Base-by-base conservation (phyloP, 495 filamentous ascomycete species). In the Penicillium fimorum region DNA sequence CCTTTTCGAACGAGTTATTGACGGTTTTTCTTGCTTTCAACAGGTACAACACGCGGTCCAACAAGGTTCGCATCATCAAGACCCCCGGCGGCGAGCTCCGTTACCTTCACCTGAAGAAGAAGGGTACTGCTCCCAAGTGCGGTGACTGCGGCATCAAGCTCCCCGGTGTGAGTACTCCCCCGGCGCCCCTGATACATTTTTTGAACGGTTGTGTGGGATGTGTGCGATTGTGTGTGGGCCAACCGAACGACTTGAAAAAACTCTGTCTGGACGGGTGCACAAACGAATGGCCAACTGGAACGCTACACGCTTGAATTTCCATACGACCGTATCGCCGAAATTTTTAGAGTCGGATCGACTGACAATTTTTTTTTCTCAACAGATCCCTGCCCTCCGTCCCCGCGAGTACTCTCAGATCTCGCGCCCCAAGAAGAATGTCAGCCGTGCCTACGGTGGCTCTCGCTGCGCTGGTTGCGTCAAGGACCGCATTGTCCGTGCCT, bases 51-150 rank as follows among this genome's bases (percentile, higher is more conserved):
- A 96, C 93, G 78, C 81, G 84, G 74, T 94, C 90, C 71, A 97
- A 98, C 88, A 91, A 90, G 80, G 91, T 93, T 74, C 89, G 94
- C 74, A 83, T 97, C 75, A 75, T 96, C 80, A 94, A 91, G 83
- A 98, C 94, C 57, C 94, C 94, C 55, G 94, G 94, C 74, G 94
- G 94, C 72, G 82, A 91, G 74, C 87, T 96, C 61, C 88, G 92
- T 70, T 87, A 96, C 70, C 90, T 97, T 64, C 92, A 97, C 86
- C 91, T 96, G 82, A 97, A 97, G 88, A 97, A 97, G 88, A 87
- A 86, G 78, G 92, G 91, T 63, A 92, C 89, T 67, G 86, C 90
- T 64, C 93, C 94, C 67, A 97, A 97, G 82, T 99, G 94, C 75
- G 94, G 94, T 84, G 94, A 97, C 83, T 97, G 94, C 73, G 92